phyloP scores from a whole-genome alignment of 192 early-diverging fungal species.

The Coemansia guatemalensis region DNA sequence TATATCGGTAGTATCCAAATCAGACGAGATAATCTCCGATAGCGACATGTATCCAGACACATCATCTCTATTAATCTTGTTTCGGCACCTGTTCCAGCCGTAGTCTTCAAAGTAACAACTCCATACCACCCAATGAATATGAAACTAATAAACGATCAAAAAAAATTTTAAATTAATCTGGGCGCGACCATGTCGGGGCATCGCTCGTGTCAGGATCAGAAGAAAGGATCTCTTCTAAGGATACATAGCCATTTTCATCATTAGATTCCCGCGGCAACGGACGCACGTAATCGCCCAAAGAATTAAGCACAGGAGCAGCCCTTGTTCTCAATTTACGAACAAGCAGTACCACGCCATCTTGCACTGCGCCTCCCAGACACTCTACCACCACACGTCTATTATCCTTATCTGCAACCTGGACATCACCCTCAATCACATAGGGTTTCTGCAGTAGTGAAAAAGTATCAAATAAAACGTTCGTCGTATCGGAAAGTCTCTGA shows the following conservation, averaged over 20 bases:
- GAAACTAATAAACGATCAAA: too few species aligned
- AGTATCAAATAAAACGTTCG: background rate
- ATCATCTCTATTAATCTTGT: too few species aligned
- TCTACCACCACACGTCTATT: constrained; percentile 26
- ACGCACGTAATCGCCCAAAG: constrained; percentile 13
- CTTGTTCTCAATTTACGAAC: constrained; percentile 14
- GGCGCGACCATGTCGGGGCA: constrained; percentile 21
- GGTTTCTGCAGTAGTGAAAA: background rate
- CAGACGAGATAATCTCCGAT: constrained; percentile 26
- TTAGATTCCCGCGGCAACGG: constrained; percentile 10
- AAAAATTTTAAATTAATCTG: background rate
- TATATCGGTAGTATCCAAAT: constrained; percentile 23
- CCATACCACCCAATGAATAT: too few species aligned
- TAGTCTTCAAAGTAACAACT: too few species aligned
- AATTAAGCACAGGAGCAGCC: constrained; percentile 14
- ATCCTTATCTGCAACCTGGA: background rate
- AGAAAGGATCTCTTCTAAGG: constrained; percentile 30
- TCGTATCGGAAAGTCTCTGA: background rate
- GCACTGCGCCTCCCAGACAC: constrained; percentile 32
- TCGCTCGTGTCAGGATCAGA: constrained; percentile 32
- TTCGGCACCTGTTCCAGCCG: too few species aligned
- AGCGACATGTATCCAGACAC: constrained; percentile 35
- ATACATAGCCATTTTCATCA: constrained; percentile 26
- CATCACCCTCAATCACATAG: background rate
- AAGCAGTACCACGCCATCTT: constrained; percentile 40